Base-by-base conservation (phyloP, 1,284 basidiomycete species). In the Cryptococcus sp. region DNA sequence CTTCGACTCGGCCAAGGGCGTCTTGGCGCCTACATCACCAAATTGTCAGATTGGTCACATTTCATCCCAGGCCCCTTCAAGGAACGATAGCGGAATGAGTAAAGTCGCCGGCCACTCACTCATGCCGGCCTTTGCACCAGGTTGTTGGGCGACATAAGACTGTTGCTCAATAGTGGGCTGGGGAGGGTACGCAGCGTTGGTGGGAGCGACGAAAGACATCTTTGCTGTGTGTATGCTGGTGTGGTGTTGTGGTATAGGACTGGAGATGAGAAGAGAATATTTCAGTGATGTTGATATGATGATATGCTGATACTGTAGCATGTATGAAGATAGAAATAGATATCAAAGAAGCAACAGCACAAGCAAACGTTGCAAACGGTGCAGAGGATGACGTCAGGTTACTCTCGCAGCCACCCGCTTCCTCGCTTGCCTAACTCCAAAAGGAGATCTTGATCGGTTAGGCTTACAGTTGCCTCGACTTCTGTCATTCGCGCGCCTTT, bases 81-180 rank as follows among this genome's bases (percentile, higher is more conserved):
- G n/a, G n/a, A n/a, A n/a, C n/a, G n/a, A n/a, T n/a, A 6, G 25
- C 25, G 25, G 41, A 22, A 19, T 19, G 16, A 41, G n/a, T 13
- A n/a, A 23, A 25, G 30, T 10, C 13, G 13, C 30, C 5, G 30
- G 2, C 8, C 5, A 68, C 70, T 54, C 60, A 73, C 73, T 68
- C 73, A 76, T 76, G 13, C 43, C 61, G 1, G 55, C 42, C 50
- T 69, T 58, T 7, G 64, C 61, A 0, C 53, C 41, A 6, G 73
- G 73, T 61, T 76, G 73, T 53, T 65, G 60, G 17, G 68, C 66
- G 19, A 72, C 63, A 40, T 59, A 60, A 1, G 42, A 17, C 25
- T 51, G 48, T 43, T n/a, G n/a, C n/a, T 71, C 65, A 55, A 69
- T 64, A 20, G 64, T 55, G 3, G 68, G 71, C 57, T 73, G 71